Conservation (phyloP, 202 grass and related monocot genomes). For the Zoysia matrella region DNA sequence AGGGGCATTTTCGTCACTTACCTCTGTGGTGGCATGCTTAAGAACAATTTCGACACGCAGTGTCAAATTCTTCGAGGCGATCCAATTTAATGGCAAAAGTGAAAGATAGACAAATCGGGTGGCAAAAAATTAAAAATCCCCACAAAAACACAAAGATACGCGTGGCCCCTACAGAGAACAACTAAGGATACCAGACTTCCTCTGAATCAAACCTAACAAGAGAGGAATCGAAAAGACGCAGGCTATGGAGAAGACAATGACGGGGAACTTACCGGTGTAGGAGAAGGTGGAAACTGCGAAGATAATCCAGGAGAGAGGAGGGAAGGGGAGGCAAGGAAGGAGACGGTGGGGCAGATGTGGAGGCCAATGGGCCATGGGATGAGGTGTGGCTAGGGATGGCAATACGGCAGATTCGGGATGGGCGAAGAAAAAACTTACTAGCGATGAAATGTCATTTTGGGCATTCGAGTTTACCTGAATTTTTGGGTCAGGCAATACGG, state of each 20-base stretch:
- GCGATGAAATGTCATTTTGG: too few relatives aligned
- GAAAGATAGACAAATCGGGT: too few relatives aligned
- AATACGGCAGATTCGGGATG: too few relatives aligned
- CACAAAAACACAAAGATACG: neutral
- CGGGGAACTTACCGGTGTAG: conserved; percentile 42
- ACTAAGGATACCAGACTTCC: neutral
- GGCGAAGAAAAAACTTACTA: too few relatives aligned
- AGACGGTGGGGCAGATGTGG: conserved; percentile 57
- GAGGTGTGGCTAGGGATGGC: conserved; percentile 1
- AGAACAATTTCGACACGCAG: too few relatives aligned
- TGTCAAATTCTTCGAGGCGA: too few relatives aligned
- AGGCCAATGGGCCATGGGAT: conserved; percentile 57
- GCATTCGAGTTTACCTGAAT: too few relatives aligned
- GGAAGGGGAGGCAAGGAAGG: conserved; percentile 39
- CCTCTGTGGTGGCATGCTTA: too few relatives aligned
- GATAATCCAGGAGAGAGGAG: conserved; percentile 22
- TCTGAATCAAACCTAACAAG: conserved; percentile 5
- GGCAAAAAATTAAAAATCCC: too few relatives aligned
- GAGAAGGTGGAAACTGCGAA: neutral
- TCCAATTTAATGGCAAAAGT: too few relatives aligned
- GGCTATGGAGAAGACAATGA: neutral
- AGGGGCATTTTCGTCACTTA: too few relatives aligned
- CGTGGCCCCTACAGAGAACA: neutral
- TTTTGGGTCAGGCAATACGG: too few relatives aligned
- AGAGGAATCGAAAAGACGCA: neutral